Evolutionary conservation across 345 rosid species (phyloP).

Genomic region (Physaria fendleri): DNA sequence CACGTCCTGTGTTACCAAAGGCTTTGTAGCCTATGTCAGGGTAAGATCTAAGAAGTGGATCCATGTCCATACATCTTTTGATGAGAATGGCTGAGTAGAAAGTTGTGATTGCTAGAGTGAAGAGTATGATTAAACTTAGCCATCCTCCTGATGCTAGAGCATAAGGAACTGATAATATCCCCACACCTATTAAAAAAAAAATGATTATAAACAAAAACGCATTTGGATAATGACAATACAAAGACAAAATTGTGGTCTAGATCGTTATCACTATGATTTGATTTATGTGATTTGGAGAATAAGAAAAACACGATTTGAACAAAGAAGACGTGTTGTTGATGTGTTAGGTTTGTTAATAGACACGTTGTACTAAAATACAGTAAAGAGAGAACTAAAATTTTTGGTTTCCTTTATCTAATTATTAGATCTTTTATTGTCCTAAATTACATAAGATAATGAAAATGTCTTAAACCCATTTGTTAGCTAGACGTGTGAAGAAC

Average conservation of each 20-base stretch:
- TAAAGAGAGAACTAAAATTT: neutral
- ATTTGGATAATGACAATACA: neutral
- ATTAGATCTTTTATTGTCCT: neutral
- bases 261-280: neutral
- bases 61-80: slow-evolving; percentile 71
- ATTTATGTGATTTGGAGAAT: neutral
- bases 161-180: slow-evolving; percentile 75
- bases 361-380: slow-evolving; percentile 8
- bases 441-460: neutral
- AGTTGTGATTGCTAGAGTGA: slow-evolving; percentile 46
- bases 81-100: slow-evolving; percentile 70
- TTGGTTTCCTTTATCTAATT: neutral
- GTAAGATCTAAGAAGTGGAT: slow-evolving; percentile 55
- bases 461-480: neutral
- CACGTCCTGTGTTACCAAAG: slow-evolving; percentile 64
- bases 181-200: slow-evolving; percentile 57
- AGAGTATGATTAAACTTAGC: slow-evolving; percentile 61
- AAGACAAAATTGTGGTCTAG: neutral
- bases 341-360: neutral
- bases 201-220: neutral
- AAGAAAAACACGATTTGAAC: slow-evolving; percentile 9
- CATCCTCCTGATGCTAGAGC: slow-evolving; percentile 94
- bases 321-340: slow-evolving; percentile 13
- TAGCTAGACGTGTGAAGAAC: neutral
- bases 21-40: slow-evolving; percentile 84